Conservation (phyloP, 2,329 filamentous ascomycete genomes). For the Sporothrix phasma region DNA sequence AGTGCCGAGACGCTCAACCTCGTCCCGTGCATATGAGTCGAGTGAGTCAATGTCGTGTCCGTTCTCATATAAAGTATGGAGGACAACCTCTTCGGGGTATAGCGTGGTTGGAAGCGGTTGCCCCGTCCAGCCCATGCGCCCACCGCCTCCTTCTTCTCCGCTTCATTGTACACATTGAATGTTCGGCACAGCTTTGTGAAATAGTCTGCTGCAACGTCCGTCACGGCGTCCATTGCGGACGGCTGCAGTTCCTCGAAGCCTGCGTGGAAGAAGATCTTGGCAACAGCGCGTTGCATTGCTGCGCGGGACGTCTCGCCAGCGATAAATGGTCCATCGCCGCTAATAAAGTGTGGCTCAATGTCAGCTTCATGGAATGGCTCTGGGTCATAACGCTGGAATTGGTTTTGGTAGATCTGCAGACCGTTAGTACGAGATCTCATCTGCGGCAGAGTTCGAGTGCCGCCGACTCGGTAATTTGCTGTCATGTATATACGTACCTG, state of each 20-base stretch:
- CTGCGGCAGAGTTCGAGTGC: not conserved
- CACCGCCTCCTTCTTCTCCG: conserved; percentile 59
- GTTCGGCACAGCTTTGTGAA: conserved; percentile 75
- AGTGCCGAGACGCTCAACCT: conserved; percentile 73
- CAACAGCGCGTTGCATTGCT: conserved; percentile 80
- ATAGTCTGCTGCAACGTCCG: conserved; percentile 81
- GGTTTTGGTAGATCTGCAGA: conserved; percentile 81
- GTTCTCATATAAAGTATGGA: conserved; percentile 77
- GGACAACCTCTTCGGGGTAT: conserved; percentile 73
- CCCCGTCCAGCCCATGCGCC: conserved; percentile 32
- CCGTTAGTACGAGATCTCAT: not conserved
- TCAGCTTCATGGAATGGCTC: conserved; percentile 82
- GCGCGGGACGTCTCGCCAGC: conserved; percentile 71
- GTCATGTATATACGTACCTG: conserved; percentile 53
- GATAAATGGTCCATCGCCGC: conserved; percentile 82
- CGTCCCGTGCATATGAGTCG: conserved; percentile 82
- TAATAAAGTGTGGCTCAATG: conserved; percentile 78
- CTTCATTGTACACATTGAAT: conserved; percentile 73
- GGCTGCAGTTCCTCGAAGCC: conserved; percentile 97
- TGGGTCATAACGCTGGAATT: conserved; percentile 92
- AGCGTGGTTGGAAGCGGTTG: conserved; percentile 49
- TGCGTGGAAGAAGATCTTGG: conserved; percentile 89
- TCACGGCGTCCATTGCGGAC: conserved; percentile 81
- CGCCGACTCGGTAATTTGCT: not conserved
- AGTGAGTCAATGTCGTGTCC: conserved; percentile 73